phyloP scores from a whole-genome alignment of 345 rosid species.

The Trapa incisa region DNA sequence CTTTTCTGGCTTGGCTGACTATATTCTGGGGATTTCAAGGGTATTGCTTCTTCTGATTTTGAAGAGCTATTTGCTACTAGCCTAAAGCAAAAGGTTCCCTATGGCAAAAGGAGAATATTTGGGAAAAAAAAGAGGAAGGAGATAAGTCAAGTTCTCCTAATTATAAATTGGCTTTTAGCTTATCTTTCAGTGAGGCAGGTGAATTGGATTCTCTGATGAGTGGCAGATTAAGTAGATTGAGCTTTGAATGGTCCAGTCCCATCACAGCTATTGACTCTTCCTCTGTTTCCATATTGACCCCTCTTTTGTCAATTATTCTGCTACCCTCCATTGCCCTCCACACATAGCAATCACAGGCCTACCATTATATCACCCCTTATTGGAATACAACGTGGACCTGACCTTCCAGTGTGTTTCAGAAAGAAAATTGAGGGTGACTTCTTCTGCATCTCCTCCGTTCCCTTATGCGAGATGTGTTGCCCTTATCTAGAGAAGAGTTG shows the following conservation, averaged over 20 bases:
- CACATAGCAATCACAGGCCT: no score
- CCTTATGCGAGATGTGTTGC: background rate
- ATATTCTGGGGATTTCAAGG: background rate
- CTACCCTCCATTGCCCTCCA: background rate
- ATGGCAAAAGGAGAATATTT: background rate
- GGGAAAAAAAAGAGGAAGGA: background rate
- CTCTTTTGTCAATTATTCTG: background rate
- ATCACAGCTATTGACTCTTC: background rate
- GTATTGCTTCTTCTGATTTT: no score
- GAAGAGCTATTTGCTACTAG: no score
- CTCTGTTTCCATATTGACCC: background rate
- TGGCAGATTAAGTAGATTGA: background rate
- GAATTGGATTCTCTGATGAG: slow-evolving; percentile 4
- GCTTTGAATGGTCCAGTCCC: slow-evolving; percentile 2
- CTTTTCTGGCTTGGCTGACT: no score
- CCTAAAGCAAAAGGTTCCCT: no score
- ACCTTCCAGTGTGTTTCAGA: background rate
- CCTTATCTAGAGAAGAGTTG: background rate
- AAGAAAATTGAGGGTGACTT: background rate
- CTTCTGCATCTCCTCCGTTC: background rate
- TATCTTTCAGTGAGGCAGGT: background rate
- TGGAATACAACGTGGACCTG: no score
- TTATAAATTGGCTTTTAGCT: background rate
- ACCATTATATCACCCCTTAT: no score
- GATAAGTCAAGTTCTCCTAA: background rate